Base-by-base conservation (phyloP, 257 asterid species). In the Primulina huaijiensis region DNA sequence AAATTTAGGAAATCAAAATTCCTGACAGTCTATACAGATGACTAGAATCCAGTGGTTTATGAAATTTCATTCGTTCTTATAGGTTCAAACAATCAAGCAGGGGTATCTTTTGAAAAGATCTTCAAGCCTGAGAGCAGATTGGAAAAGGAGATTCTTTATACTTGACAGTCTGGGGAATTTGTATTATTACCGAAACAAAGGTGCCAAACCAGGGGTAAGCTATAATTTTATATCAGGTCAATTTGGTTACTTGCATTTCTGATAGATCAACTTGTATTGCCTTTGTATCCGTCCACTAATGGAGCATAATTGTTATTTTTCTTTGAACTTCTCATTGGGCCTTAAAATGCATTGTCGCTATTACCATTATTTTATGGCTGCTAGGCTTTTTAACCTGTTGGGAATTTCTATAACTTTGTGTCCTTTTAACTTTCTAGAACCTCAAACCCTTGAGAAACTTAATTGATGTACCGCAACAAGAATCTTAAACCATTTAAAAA, bases 61-160 rank as follows among this genome's bases (percentile, higher is more conserved):
- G 40, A 60, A 64, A 60, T 68, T 23, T 71, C 60, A 60, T 74
- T 78, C 56, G 21, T 75, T 66, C 71, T 60, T 75, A 58, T 82
- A 89, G 97, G 92, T 89, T 75, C 90, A 86, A 79, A 82, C 96
- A 58, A 86, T 93, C 81, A 93, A 89, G 83, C 97, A 93, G 76
- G 99, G 99, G 59, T 93, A 93, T 82, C 96, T 93, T 74, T 84
- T 86, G 66, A 93, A 93, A 81, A 87, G 89, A 79, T 93, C 97
- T 43, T 87, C 96, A 53, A 89, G 94, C 82, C 85, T 89, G 86
- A 86, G 96, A 81, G 96, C 96, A 69, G 96, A 90, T 77, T 93
- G 99, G 99, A 93, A 89, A 81, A 91, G 99, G 78, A 84, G 97
- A 82, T 93, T 90, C 82, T 93, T 93, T 79, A 84, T 93, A 65